Percentiles rank a stretch among this genome's conserved stretches.
Evolutionary conservation across 2,329 filamentous ascomycete genomes (phyloP).

Genomic region (Colletotrichum sublineola): DNA sequence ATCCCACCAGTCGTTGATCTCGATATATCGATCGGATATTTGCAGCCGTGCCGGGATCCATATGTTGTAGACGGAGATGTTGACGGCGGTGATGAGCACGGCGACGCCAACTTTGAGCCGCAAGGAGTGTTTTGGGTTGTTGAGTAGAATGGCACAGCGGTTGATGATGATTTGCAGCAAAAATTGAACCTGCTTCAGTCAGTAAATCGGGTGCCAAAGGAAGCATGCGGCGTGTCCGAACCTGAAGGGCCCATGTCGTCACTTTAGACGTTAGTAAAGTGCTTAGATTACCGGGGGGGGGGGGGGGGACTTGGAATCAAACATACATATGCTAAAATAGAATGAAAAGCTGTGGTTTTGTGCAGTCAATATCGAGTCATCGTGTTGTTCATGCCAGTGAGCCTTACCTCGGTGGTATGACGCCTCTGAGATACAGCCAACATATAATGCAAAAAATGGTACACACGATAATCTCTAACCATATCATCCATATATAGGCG

Average conservation of each 20-base stretch:
- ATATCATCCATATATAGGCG: slow-evolving; percentile 62
- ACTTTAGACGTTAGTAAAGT: slow-evolving; percentile 29
- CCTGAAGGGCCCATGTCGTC: slow-evolving; percentile 55
- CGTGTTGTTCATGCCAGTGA: not conserved
- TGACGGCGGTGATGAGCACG: slow-evolving; percentile 60
- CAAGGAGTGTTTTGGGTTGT: slow-evolving; percentile 52
- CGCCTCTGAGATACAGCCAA: slow-evolving; percentile 42
- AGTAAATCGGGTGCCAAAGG: not conserved
- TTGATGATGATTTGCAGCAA: slow-evolving; percentile 69
- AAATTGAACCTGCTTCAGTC: slow-evolving; percentile 57
- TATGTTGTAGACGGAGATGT: slow-evolving; percentile 66
- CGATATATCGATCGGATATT: slow-evolving; percentile 55
- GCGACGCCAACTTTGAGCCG: slow-evolving; percentile 61
- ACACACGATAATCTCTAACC: slow-evolving; percentile 59
- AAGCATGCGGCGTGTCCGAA: not conserved
- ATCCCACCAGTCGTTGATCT: slow-evolving; percentile 65
- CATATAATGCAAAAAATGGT: slow-evolving; percentile 57
- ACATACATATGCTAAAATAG: slow-evolving; percentile 41
- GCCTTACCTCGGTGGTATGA: slow-evolving; percentile 41
- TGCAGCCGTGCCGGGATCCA: slow-evolving; percentile 67
- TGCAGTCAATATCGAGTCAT: not conserved
- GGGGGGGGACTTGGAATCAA: too few species aligned
- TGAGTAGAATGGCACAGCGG: slow-evolving; percentile 61
- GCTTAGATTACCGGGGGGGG: too few species aligned
- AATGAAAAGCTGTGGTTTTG: slow-evolving; percentile 31